phyloP scores from a whole-genome alignment of 2,329 filamentous ascomycete species.

The Thelonectria olida region DNA sequence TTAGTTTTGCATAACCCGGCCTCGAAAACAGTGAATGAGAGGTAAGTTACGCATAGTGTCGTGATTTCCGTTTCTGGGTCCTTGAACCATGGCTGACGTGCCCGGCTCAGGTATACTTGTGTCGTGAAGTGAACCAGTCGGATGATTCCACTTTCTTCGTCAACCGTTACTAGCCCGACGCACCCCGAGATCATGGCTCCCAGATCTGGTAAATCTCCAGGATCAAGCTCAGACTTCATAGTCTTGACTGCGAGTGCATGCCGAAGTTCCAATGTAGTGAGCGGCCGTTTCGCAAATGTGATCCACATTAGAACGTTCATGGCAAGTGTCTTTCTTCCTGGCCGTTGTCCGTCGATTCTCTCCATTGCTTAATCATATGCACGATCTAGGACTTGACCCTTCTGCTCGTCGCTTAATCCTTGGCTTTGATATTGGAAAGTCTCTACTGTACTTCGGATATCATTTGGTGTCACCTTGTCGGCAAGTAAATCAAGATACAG shows the following conservation, averaged over 20 bases:
- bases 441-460: neutral
- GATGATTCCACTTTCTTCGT: neutral
- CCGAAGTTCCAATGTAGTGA: neutral
- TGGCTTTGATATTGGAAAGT: neutral
- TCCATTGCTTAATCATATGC: neutral
- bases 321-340: neutral
- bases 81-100: neutral
- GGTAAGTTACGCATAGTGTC: slow-evolving; percentile 46
- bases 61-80: slow-evolving; percentile 41
- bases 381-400: neutral
- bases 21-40: slow-evolving; percentile 43
- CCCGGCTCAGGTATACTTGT: neutral
- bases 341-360: neutral
- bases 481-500: neutral
- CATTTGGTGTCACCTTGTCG: neutral
- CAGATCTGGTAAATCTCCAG: neutral
- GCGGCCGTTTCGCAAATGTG: neutral
- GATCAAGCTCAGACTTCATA: neutral
- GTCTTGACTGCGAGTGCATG: neutral
- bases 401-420: neutral
- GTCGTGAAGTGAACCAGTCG: neutral
- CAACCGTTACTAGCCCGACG: neutral
- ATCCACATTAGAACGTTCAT: neutral
- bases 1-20: neutral
- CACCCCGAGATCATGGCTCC: neutral